Percentiles rank a stretch among this genome's conserved stretches.
Evolutionary conservation across 768 basidiomycete species (phyloP).

Genomic region (Lentinus brumalis): DNA sequence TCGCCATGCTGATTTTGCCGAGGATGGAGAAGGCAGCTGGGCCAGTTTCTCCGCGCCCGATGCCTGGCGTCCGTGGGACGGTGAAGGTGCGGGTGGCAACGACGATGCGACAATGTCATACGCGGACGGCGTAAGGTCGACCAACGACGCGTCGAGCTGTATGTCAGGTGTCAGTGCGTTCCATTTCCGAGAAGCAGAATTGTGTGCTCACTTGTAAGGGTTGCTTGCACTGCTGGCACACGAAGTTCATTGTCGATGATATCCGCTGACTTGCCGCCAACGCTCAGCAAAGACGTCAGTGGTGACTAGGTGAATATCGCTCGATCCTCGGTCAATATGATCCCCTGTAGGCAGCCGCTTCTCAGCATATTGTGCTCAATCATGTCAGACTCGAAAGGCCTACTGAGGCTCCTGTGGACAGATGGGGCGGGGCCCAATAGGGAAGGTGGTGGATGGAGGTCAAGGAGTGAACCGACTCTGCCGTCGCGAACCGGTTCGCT

Average conservation of each 20-base stretch:
- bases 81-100: slow-evolving; percentile 55
- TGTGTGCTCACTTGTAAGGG: slow-evolving; percentile 66
- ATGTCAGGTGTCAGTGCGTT: background rate
- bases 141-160: slow-evolving; percentile 88
- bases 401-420: too few species aligned
- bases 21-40: slow-evolving; percentile 48
- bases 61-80: slow-evolving; percentile 38
- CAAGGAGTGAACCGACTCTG: too few species aligned
- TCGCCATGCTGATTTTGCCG: slow-evolving; percentile 66
- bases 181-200: background rate
- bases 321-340: too few species aligned
- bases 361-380: too few species aligned
- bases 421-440: too few species aligned
- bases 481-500: too few species aligned
- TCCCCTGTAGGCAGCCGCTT: too few species aligned
- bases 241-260: slow-evolving; percentile 42
- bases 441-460: too few species aligned
- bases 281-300: too few species aligned
- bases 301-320: too few species aligned
- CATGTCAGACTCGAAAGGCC: too few species aligned
- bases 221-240: slow-evolving; percentile 92
- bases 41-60: slow-evolving; percentile 48
- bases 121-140: slow-evolving; percentile 82
- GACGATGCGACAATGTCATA: slow-evolving; percentile 83
- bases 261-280: too few species aligned